These are phyloP conservation scores for Tolypocladium ophioglossoides DNA, from an alignment of 2,329 filamentous ascomycete species.

Conservation along the genomic window DNA sequence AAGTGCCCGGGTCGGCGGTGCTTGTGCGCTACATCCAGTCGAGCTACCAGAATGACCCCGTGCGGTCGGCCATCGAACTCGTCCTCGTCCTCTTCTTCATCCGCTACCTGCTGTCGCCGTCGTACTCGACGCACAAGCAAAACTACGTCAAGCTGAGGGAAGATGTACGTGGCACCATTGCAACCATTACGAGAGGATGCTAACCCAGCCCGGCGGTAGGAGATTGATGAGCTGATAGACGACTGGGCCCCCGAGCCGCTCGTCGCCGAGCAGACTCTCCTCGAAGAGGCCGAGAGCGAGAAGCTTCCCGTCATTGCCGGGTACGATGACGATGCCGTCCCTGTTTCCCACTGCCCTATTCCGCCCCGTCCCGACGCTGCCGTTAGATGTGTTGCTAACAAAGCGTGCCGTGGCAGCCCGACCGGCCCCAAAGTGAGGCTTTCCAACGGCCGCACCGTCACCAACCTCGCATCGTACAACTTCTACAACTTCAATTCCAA, in stretches of 20 bases:
- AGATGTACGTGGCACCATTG: constrained; percentile 36
- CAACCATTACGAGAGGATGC: background rate
- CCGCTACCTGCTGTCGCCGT: constrained; percentile 81
- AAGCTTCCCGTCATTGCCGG: constrained; percentile 81
- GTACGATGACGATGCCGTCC: constrained; percentile 32
- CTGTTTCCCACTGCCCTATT: background rate
- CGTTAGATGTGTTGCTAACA: background rate
- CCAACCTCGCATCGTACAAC: constrained; percentile 90
- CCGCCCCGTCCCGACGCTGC: background rate
- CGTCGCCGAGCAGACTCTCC: constrained; percentile 58
- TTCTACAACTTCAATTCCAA: constrained; percentile 96
- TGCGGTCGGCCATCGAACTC: constrained; percentile 86
- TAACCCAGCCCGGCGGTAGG: constrained; percentile 27
- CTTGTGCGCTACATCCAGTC: constrained; percentile 91
- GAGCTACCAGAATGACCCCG: constrained; percentile 94
- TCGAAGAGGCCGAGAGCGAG: constrained; percentile 76
- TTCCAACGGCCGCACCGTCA: constrained; percentile 78
- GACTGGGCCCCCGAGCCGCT: constrained; percentile 95
- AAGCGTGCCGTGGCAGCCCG: constrained; percentile 43
- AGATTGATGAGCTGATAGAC: constrained; percentile 93
- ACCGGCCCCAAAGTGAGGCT: constrained; percentile 87
- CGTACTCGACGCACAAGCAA: constrained; percentile 83
- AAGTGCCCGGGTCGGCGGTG: constrained; percentile 87
- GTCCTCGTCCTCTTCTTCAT: constrained; percentile 93
- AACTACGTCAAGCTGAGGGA: constrained; percentile 84